Conservation (phyloP, 352 stramenopile species). For the Globisporangium parvum region DNA sequence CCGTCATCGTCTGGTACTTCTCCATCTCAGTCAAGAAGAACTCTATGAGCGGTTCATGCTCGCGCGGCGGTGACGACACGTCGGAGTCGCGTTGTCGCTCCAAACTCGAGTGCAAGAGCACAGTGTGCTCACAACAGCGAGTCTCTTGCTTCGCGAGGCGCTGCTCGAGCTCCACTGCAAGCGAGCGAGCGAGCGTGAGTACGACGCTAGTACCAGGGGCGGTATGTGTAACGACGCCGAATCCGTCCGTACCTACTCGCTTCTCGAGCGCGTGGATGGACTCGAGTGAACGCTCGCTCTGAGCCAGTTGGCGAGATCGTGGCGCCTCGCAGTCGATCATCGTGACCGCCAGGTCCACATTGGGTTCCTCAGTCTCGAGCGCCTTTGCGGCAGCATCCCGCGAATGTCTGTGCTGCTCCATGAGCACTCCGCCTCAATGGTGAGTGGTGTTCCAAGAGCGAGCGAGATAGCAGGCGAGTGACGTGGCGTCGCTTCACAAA, state of each 20-base stretch:
- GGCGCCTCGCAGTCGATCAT: neutral
- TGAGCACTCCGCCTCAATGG: too few species aligned
- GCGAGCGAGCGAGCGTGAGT: too few species aligned
- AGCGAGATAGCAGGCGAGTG: too few species aligned
- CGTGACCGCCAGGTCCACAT: neutral
- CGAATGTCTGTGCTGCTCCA: neutral
- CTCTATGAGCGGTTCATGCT: slow-evolving; percentile 32
- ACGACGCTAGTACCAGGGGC: neutral
- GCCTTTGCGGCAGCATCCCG: neutral
- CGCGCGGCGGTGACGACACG: neutral
- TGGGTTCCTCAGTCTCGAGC: neutral
- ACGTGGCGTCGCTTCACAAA: too few species aligned
- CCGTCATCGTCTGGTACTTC: slow-evolving; percentile 29
- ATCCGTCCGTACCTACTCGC: slow-evolving; percentile 6
- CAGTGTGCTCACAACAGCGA: slow-evolving; percentile 7
- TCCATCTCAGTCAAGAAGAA: slow-evolving; percentile 46
- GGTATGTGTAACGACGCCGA: neutral
- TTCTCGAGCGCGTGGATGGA: neutral
- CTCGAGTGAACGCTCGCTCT: neutral
- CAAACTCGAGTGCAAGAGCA: neutral
- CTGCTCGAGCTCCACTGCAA: slow-evolving; percentile 22
- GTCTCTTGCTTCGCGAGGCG: slow-evolving; percentile 29
- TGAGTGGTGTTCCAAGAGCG: too few species aligned
- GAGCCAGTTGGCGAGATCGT: neutral
- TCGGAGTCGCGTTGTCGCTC: neutral